Conservation (phyloP, 305 asterid genomes). For the Fraxinus baroniana region DNA sequence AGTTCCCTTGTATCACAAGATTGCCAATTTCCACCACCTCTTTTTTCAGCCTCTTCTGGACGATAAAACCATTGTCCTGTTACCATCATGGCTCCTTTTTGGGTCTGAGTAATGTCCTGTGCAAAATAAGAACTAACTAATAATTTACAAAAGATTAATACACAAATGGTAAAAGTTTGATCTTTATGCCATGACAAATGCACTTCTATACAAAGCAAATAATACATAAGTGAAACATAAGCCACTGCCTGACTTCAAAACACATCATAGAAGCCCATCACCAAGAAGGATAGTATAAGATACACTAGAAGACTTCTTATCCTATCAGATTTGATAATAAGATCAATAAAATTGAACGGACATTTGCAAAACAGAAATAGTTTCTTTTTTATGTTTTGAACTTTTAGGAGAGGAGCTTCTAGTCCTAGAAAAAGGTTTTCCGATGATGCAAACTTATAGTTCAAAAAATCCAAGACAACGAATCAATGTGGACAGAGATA, state of each 20-base stretch:
- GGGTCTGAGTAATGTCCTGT: conserved; percentile 65
- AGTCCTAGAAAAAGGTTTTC: not conserved
- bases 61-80: conserved; percentile 93
- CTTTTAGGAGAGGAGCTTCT: not conserved
- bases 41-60: conserved; percentile 85
- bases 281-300: not conserved
- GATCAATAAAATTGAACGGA: conserved; percentile 1
- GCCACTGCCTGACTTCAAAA: not conserved
- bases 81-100: conserved; percentile 54
- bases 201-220: conserved; percentile 3
- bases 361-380: not conserved
- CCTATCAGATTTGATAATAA: not conserved
- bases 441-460: not conserved
- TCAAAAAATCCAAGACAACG: conserved; percentile 9
- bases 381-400: not conserved
- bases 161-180: not conserved
- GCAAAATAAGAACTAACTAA: not conserved
- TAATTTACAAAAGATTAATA: conserved; percentile 5
- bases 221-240: conserved; percentile 1
- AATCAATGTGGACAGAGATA: not conserved
- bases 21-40: conserved; percentile 77
- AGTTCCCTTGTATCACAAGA: conserved; percentile 70
- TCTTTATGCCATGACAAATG: not conserved
- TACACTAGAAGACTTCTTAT: not conserved
- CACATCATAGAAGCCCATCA: not conserved